Evolutionary conservation across 768 basidiomycete species (phyloP), one percentile per base, ranked within the genome.

Genomic region (Dioszegia hungarica): DNA sequence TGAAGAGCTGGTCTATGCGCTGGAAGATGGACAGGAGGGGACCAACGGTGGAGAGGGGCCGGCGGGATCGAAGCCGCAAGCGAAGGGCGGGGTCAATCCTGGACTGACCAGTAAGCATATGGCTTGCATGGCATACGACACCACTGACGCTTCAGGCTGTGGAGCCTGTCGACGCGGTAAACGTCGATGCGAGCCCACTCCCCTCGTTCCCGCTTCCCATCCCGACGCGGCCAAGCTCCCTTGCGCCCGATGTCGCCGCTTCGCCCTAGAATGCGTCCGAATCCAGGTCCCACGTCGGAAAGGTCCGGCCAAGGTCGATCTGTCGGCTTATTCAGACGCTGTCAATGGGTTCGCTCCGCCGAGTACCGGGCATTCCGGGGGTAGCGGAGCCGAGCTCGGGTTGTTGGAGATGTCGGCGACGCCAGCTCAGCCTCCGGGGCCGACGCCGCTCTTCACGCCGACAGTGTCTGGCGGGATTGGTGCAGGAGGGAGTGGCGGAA

Each of bases 131-230:
- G 39, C 39, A 6, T 14, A 22, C 19, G 24, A 15, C 15, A 29
- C 45, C 45, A 17, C 2, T 46, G 45, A 6, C 9, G 5, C 20
- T 45, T 24, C 43, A 70, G 69, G 69, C 36, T 71, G 69, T 34
- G 64, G 66, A 54, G 66, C 69, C 20, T 71, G 69, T 46, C 48
- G 69, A 24, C 66, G 58, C 49, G 69, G 69, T 52, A 71, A 71
- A 64, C 63, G 59, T 57, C 63, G 69, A 27, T 71, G 69, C 37
- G 69, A 71, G 41, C 69, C 69, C 3, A 64, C 69, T 14, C 69
- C 69, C n/a, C 55, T 71, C 28, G 66, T 71, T 3, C 58, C 66
- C 15, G 60, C 66, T 3, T 53, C 60, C 31, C 66, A 71, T 48
- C 69, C 69, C 1, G 69, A 68, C 40, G 59, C 60, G n/a, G 64